Evolutionary conservation across 2,329 filamentous ascomycete species (phyloP).

Genomic region (Microdochium nivale): DNA sequence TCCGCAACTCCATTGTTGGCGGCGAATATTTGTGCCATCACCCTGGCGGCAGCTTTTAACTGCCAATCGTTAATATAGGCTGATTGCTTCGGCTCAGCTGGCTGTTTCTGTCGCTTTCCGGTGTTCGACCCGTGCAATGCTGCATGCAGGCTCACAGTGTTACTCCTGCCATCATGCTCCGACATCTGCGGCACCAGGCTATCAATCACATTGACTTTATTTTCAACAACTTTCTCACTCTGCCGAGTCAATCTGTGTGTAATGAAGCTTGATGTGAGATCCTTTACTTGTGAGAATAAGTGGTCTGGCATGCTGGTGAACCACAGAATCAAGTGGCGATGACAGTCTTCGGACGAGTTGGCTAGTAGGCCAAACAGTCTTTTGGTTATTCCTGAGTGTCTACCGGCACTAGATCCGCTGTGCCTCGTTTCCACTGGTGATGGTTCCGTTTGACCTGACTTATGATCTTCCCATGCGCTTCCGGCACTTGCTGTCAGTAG

Average conservation of each 20-base stretch:
- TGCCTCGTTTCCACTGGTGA: not conserved
- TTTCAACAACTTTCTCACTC: constrained; percentile 55
- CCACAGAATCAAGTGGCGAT: constrained; percentile 71
- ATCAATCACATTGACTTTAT: constrained; percentile 50
- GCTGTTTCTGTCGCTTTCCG: constrained; percentile 17
- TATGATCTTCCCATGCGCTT: constrained; percentile 19
- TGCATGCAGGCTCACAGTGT: constrained; percentile 65
- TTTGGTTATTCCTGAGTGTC: constrained; percentile 79
- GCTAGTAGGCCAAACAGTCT: constrained; percentile 73
- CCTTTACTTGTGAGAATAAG: constrained; percentile 65
- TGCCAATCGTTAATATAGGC: constrained; percentile 81
- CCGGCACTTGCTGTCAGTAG: constrained; percentile 37
- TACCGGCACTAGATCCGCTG: constrained; percentile 39
- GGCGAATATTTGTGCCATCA: constrained; percentile 73
- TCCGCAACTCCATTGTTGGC: constrained; percentile 56
- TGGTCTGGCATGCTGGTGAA: constrained; percentile 60
- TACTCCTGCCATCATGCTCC: constrained; percentile 48
- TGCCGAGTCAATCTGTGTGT: constrained; percentile 71
- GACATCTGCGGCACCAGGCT: constrained; percentile 68
- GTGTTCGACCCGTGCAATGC: constrained; percentile 44
- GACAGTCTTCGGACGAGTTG: constrained; percentile 66
- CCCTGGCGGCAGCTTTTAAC: constrained; percentile 68
- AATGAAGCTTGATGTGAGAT: constrained; percentile 69
- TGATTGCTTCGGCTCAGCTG: constrained; percentile 45
- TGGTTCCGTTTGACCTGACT: constrained; percentile 4